Evolutionary conservation across 1,284 basidiomycete genomes (phyloP).

Genomic region (Acaromyces ingoldii): DNA sequence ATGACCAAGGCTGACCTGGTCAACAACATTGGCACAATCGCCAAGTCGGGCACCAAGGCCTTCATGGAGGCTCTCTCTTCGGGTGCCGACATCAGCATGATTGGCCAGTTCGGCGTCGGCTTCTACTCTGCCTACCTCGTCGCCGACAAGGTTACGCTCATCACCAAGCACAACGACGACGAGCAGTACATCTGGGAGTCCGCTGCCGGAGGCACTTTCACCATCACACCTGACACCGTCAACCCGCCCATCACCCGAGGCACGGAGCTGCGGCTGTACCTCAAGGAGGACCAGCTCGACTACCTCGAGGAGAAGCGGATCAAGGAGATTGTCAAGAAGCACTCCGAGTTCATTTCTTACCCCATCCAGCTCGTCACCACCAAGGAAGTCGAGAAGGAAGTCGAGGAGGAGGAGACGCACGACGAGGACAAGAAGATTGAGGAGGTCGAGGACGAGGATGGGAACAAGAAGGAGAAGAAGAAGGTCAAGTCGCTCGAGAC

Average conservation of each 20-base stretch:
- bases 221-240: slow-evolving; percentile 87
- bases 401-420: slow-evolving; percentile 63
- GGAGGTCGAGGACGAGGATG: slow-evolving; percentile 74
- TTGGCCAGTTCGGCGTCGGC: slow-evolving; percentile 92
- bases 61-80: slow-evolving; percentile 89
- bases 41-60: slow-evolving; percentile 91
- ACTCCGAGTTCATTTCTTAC: slow-evolving; percentile 99
- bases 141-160: slow-evolving; percentile 94
- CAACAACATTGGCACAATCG: slow-evolving; percentile 99
- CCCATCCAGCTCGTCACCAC: slow-evolving; percentile 97
- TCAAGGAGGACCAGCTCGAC: slow-evolving; percentile 98
- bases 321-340: slow-evolving; percentile 99
- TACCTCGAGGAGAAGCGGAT: slow-evolving; percentile 99
- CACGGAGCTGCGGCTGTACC: slow-evolving; percentile 86
- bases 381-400: slow-evolving; percentile 94
- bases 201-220: slow-evolving; percentile 97
- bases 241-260: slow-evolving; percentile 90
- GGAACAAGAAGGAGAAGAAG: slow-evolving; percentile 79
- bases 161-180: slow-evolving; percentile 99
- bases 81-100: slow-evolving; percentile 62
- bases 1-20: slow-evolving; percentile 60
- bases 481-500: slow-evolving; percentile 66
- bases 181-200: slow-evolving; percentile 99
- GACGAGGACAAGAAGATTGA: slow-evolving; percentile 69
- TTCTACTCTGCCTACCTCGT: slow-evolving; percentile 99